Evolutionary conservation across 495 filamentous ascomycete species (phyloP).

Genomic region (Penicillium goetzii): DNA sequence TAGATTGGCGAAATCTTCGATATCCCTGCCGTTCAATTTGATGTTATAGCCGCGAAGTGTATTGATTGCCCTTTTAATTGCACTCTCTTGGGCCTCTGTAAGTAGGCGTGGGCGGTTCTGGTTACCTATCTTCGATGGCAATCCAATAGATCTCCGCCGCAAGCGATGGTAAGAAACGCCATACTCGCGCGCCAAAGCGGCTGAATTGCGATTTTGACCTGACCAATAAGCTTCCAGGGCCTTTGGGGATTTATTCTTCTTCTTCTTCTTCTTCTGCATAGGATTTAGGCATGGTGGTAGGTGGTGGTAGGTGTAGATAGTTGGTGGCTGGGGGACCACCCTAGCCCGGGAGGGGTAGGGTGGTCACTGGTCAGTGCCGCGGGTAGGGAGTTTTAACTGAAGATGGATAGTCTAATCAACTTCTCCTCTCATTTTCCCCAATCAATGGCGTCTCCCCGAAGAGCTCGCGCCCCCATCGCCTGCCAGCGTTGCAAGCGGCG

Average conservation of each 20-base stretch:
- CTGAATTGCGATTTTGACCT: not conserved
- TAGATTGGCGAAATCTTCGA: not conserved
- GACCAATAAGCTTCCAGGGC: not conserved
- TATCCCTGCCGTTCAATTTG: constrained; percentile 2
- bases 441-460: no score
- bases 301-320: not conserved
- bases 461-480: no score
- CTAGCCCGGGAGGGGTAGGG: no score
- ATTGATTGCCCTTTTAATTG: not conserved
- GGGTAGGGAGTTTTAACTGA: no score
- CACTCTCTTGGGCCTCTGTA: constrained; percentile 1
- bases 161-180: not conserved
- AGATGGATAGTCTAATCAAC: no score
- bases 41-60: not conserved
- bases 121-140: not conserved
- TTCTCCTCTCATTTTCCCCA: no score
- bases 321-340: not conserved
- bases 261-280: not conserved
- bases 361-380: no score
- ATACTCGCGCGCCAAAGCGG: not conserved
- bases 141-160: not conserved
- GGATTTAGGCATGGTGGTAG: not conserved
- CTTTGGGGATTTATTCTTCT: no score
- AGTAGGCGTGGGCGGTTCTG: constrained; percentile 9
- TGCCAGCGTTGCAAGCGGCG: no score